phyloP scores from a whole-genome alignment of 2,329 filamentous ascomycete species.

The Botrytis galanthina region DNA sequence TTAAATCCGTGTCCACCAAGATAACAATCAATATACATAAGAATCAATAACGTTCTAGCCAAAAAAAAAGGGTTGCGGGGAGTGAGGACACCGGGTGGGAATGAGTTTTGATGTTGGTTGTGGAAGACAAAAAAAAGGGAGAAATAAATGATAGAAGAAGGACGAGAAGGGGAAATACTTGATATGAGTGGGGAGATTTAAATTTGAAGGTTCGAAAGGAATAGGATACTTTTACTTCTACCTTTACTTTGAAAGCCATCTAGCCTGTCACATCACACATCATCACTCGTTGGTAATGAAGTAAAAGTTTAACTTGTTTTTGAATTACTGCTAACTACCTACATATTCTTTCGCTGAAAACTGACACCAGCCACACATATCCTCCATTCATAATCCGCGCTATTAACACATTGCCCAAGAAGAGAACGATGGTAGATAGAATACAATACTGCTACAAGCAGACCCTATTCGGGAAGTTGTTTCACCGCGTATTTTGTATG shows the following conservation, averaged over 20 bases:
- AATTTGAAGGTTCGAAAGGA: not conserved
- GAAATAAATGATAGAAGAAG: not conserved
- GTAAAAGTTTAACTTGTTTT: conserved; percentile 5
- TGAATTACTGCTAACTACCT: not conserved
- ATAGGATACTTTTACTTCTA: not conserved
- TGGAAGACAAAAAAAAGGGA: not conserved
- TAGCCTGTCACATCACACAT: not conserved
- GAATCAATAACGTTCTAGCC: not conserved
- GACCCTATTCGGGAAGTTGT: not conserved
- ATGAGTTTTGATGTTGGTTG: not conserved
- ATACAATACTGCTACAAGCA: not conserved
- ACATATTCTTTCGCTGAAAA: not conserved
- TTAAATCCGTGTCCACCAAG: not conserved
- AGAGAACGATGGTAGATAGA: not conserved
- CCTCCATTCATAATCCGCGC: not conserved
- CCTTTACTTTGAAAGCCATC: not conserved
- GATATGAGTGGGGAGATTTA: not conserved
- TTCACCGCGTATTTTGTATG: not conserved
- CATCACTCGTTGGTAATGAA: not conserved
- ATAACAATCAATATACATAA: not conserved
- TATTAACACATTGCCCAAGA: not conserved
- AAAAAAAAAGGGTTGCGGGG: not conserved
- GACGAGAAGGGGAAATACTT: not conserved
- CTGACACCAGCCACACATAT: not conserved
- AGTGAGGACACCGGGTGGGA: not conserved